Evolutionary conservation across 169 alveolate species (phyloP).

Genomic region (Babesia gibsoni): DNA sequence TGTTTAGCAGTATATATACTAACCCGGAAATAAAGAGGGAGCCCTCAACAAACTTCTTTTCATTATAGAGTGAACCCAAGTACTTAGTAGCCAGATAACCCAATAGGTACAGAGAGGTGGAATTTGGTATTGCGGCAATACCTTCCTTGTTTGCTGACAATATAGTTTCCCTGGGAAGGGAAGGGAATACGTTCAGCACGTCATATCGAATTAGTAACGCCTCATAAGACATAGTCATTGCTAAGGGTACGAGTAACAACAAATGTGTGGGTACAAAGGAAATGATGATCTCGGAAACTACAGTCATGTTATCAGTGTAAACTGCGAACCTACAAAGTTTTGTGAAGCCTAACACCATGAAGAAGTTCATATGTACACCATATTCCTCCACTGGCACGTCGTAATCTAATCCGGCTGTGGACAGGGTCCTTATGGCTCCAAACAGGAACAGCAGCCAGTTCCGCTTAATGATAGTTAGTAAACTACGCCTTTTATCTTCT

Average conservation of each 20-base stretch:
- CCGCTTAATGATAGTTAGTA: conserved; percentile 1
- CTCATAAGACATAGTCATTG: conserved; percentile 24
- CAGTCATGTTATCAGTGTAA: not conserved
- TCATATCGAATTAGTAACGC: not conserved
- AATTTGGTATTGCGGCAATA: conserved; percentile 37
- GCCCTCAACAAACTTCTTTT: not conserved
- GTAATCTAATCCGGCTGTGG: conserved; percentile 23
- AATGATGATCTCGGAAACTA: conserved; percentile 10
- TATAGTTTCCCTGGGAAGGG: not conserved
- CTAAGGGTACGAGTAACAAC: conserved; percentile 2
- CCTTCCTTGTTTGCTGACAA: conserved; percentile 56
- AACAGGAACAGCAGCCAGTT: conserved; percentile 25
- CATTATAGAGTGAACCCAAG: not conserved
- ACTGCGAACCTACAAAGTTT: conserved; percentile 10
- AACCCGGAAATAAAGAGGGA: not conserved
- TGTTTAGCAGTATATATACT: too few species aligned
- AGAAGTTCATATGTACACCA: conserved; percentile 59
- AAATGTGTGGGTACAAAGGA: not conserved
- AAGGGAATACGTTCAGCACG: not conserved
- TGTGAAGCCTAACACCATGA: conserved; percentile 31
- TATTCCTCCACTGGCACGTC: conserved; percentile 49
- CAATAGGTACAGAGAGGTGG: conserved; percentile 11
- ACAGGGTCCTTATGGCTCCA: conserved; percentile 23
- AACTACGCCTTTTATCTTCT: conserved; percentile 1
- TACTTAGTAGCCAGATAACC: not conserved